Percentiles rank a stretch among this genome's conserved stretches.
These are phyloP conservation scores for Leccinum rimulosum DNA, from an alignment of 768 basidiomycete species.

Conservation along the genomic window DNA sequence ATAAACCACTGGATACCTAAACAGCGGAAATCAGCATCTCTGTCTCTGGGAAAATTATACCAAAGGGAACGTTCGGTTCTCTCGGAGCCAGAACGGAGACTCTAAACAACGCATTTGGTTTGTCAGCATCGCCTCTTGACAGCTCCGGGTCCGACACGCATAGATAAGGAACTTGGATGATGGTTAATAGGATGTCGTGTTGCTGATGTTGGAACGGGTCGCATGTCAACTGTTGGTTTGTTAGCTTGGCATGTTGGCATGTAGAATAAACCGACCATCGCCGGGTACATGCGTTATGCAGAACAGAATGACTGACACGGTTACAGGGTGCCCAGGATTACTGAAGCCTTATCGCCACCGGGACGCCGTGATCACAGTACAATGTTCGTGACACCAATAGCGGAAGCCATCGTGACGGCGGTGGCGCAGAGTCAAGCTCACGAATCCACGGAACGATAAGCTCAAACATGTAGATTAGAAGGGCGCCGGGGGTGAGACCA, in stretches of 20 bases:
- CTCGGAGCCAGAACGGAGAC: neutral
- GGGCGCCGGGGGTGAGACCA: neutral
- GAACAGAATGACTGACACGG: neutral
- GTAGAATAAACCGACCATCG: neutral
- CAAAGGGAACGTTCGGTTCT: neutral
- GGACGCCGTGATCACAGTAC: neutral
- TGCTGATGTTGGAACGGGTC: neutral
- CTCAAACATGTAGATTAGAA: neutral
- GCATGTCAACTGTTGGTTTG: neutral
- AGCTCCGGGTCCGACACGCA: conserved; percentile 3
- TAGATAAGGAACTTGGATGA: conserved; percentile 1
- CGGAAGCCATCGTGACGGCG: neutral
- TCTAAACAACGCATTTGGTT: neutral
- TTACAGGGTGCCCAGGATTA: neutral
- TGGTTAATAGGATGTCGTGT: conserved; percentile 1
- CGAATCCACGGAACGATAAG: neutral
- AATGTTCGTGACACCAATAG: neutral
- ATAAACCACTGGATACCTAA: neutral
- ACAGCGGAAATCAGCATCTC: neutral
- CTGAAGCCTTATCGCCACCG: neutral
- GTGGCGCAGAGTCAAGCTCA: neutral
- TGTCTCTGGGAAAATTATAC: conserved; percentile 3
- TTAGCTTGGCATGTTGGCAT: neutral
- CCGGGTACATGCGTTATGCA: neutral
- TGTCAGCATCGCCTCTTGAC: neutral